Conservation (phyloP, 2,329 filamentous ascomycete species). For the Dryadomyces quercivorus region DNA sequence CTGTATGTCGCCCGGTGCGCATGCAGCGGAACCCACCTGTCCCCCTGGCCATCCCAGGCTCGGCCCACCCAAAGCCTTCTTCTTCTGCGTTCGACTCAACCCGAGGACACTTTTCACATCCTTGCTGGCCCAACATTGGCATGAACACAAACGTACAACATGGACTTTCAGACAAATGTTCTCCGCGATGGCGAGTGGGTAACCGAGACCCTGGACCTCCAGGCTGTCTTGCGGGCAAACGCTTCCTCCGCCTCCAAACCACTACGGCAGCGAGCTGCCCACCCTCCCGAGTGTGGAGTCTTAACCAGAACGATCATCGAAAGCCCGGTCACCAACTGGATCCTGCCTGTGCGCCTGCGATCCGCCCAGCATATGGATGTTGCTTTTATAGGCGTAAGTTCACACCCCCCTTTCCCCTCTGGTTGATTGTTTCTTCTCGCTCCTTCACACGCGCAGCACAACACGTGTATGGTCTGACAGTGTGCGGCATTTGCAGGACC, state of each 20-base stretch:
- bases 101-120: background rate
- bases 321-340: slow-evolving; percentile 63
- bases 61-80: background rate
- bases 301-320: slow-evolving; percentile 67
- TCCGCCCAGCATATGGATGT: slow-evolving; percentile 64
- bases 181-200: slow-evolving; percentile 44
- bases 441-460: background rate
- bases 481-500: slow-evolving; percentile 37
- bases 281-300: slow-evolving; percentile 51
- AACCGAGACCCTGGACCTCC: slow-evolving; percentile 36
- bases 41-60: background rate
- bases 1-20: slow-evolving; percentile 2
- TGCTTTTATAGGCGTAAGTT: slow-evolving; percentile 67
- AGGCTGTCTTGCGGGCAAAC: slow-evolving; percentile 28
- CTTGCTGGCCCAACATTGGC: background rate
- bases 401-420: background rate
- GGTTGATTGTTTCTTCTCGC: slow-evolving; percentile 1
- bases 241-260: slow-evolving; percentile 16
- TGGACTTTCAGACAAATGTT: slow-evolving; percentile 43
- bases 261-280: slow-evolving; percentile 18
- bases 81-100: background rate
- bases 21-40: background rate
- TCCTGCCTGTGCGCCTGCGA: slow-evolving; percentile 69
- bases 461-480: background rate
- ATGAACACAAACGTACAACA: slow-evolving; percentile 12